Conservation (phyloP, 2,329 filamentous ascomycete genomes). For the Penicillium polonicum region DNA sequence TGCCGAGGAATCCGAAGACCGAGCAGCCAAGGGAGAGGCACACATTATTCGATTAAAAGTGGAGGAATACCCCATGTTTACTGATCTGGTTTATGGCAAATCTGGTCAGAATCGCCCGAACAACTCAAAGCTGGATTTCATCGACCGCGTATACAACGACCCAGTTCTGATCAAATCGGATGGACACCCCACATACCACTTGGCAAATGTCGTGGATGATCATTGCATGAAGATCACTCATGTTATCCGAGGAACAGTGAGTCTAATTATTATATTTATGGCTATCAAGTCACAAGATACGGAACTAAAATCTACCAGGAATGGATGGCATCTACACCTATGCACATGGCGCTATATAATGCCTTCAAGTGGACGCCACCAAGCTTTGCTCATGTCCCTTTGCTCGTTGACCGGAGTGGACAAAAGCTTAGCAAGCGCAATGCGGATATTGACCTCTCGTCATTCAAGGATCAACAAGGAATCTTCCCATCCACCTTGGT, state of each 20-base stretch:
- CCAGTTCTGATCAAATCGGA: conserved; percentile 90
- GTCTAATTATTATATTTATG: conserved; percentile 21
- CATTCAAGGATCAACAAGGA: conserved; percentile 56
- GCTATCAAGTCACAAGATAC: background rate
- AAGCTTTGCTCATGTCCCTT: conserved; percentile 74
- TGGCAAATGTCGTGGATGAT: conserved; percentile 96
- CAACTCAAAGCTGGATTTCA: conserved; percentile 45
- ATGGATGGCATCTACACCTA: conserved; percentile 93
- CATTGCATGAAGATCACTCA: conserved; percentile 94
- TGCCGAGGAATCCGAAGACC: conserved; percentile 65
- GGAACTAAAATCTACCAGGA: conserved; percentile 53
- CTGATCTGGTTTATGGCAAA: conserved; percentile 76
- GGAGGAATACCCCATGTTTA: conserved; percentile 64
- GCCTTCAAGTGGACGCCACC: conserved; percentile 74
- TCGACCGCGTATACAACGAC: conserved; percentile 65
- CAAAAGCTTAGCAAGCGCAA: conserved; percentile 88
- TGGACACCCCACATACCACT: conserved; percentile 91
- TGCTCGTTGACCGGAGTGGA: conserved; percentile 66
- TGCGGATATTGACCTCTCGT: conserved; percentile 60
- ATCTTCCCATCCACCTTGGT: conserved; percentile 63
- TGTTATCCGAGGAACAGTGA: conserved; percentile 80
- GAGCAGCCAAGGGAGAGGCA: conserved; percentile 66
- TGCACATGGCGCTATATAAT: conserved; percentile 70
- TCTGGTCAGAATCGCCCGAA: conserved; percentile 52
- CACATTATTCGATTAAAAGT: conserved; percentile 76